Evolutionary conservation across 2,329 filamentous ascomycete genomes (phyloP), one percentile per base, ranked within the genome.

Genomic region (Fusarium sp.): DNA sequence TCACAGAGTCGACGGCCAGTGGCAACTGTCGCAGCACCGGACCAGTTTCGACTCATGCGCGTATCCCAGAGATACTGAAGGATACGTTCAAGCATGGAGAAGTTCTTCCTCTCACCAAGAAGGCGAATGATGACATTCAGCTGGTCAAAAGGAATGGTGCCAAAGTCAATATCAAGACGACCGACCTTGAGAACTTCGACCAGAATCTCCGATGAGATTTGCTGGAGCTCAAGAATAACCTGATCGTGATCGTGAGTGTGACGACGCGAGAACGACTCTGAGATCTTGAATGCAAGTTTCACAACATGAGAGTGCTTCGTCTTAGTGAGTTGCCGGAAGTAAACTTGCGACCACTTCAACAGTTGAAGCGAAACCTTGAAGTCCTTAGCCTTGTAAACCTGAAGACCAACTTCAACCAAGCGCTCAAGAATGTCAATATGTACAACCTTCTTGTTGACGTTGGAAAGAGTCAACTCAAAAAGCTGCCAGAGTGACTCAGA

Each of bases 61-160:
- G 54, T 61, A n/a, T 64, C 61, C 61, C 54, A 64, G 10, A 64
- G 54, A 13, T 30, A 64, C 38, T 64, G 61, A 1, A 64, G 54
- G 6, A 64, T 64, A 1, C 54, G 61, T 5, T 64, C 61, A 11
- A 64, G 33, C 37, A 61, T 60, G 1, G 61, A 60, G 16, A 64
- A 64, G 43, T 60, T 64, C 43, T 64, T 61, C 6, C 54, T 18
- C 19, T 60, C 35, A 3, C 61, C 61, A 0, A 64, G 37, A 9
- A 60, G 35, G 3, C 61, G 54, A 8, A 64, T 60, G 6, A 64
- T 64, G 30, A 49, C 61, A 16, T 64, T 64, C 3, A 64, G 9
- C 2, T 64, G 43, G 0, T 30, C 43, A n/a, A 64, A 64, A 0
- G 54, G 54, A 21, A 64, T 64, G 7, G 43, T 61, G 1, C 54